phyloP scores from a whole-genome alignment of 306 rosid genomes.

The Pyrus bretschneideri region DNA sequence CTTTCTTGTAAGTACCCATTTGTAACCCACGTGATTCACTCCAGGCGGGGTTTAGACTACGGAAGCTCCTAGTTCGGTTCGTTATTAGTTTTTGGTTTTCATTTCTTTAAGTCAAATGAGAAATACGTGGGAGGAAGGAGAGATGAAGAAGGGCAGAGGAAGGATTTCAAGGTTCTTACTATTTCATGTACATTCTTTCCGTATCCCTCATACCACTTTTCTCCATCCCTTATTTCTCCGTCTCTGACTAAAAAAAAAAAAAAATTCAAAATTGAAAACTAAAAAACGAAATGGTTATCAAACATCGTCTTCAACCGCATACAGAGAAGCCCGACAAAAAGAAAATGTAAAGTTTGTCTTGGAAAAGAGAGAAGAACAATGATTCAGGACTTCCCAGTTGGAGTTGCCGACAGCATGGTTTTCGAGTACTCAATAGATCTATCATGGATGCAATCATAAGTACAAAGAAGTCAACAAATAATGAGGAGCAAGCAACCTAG shows the following conservation, averaged over 20 bases:
- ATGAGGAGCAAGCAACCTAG: conserved; percentile 33
- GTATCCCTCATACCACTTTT: not conserved
- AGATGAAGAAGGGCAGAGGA: not conserved
- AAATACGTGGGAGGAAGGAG: not conserved
- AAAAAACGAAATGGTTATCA: no score
- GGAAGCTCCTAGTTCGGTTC: no score
- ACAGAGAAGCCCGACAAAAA: no score
- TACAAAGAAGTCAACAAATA: conserved; percentile 50
- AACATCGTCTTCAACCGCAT: not conserved
- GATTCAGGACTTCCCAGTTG: conserved; percentile 8
- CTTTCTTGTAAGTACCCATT: no score
- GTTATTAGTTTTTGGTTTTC: no score
- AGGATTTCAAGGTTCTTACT: not conserved
- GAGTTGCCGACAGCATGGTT: conserved; percentile 34
- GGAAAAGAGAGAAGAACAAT: no score
- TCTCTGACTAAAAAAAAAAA: not conserved
- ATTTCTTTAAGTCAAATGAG: not conserved
- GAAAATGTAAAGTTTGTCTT: no score
- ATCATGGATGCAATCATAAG: conserved; percentile 60
- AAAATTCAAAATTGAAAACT: no score
- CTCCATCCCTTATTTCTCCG: not conserved
- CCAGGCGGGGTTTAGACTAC: no score
- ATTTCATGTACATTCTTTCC: not conserved
- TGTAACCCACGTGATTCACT: rapidly evolving
- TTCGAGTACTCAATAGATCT: conserved; percentile 27